Conservation (phyloP, 2,329 filamentous ascomycete genomes). For the Cladophialophora carrionii region DNA sequence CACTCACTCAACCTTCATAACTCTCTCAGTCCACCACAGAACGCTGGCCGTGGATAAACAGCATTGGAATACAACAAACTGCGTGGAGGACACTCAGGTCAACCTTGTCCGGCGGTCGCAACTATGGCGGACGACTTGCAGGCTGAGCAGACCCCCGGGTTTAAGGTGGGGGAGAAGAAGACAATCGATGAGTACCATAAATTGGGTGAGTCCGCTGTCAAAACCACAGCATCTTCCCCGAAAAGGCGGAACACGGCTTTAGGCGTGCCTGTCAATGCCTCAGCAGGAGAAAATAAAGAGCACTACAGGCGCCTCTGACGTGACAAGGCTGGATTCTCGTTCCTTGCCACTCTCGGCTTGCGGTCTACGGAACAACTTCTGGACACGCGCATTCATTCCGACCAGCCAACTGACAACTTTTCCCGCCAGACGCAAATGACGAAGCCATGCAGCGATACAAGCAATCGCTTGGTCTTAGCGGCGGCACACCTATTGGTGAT, state of each 20-base stretch:
- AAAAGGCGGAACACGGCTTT: not conserved
- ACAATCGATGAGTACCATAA: slow-evolving; percentile 91
- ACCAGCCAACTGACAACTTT: slow-evolving; percentile 8
- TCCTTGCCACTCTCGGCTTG: not conserved
- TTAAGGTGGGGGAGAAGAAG: slow-evolving; percentile 99
- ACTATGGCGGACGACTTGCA: slow-evolving; percentile 79
- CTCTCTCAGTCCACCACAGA: not conserved
- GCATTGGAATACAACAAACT: not conserved
- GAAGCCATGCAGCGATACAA: slow-evolving; percentile 98
- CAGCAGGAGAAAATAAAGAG: not conserved
- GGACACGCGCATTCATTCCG: not conserved
- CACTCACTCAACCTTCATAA: not conserved
- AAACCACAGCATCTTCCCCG: not conserved
- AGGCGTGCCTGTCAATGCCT: not conserved
- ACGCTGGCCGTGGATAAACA: not conserved
- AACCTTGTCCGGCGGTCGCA: not conserved
- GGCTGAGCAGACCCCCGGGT: slow-evolving; percentile 87
- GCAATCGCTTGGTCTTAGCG: slow-evolving; percentile 82
- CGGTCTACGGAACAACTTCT: not conserved
- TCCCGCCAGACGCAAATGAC: slow-evolving; percentile 66
- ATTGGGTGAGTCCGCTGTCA: slow-evolving; percentile 69
- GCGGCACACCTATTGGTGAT: slow-evolving; percentile 71
- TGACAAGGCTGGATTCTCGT: not conserved
- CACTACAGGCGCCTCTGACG: not conserved
- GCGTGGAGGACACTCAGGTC: not conserved